Evolutionary conservation across 2,329 filamentous ascomycete species (phyloP), one percentile per base, ranked within the genome.

Genomic region (Ambrosiella xylebori): DNA sequence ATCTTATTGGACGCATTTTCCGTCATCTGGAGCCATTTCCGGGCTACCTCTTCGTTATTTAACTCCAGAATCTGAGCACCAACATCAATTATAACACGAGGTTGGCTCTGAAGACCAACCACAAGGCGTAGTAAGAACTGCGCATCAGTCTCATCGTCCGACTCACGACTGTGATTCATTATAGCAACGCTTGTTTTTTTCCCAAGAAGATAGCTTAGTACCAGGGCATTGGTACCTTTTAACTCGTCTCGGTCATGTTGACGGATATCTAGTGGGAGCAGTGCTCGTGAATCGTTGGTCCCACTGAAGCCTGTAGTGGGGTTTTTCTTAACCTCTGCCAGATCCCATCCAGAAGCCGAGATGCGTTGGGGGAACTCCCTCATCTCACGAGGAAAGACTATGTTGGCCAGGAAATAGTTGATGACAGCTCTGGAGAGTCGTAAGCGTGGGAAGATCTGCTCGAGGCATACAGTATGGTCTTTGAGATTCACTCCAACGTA

Each of bases 31-130:
- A 87, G 64, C 82, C 82, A 86, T 1, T 63, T 58, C 7, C 63
- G 61, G 0, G 80, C 78, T 2, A 86, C 71, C 2, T 75, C 67
- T 0, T 68, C 2, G 61, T 87, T 87, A 13, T 69, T 71, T 0
- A 82, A 67, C 37, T 88, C 84, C 0, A 89, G 66, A 4, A 89
- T 77, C 54, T 84, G 79, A 0, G 85, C 84, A 0, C 85, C 85
- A 0, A 85, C 83, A 62, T 89, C 84, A 0, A 89, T 71, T 0
- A 89, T 75, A 0, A 88, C 82, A 0, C 75, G 73, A 0, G 77
- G 70, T 0, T 68, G 65, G 0, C 70, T 68, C 0, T 70, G 49
- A 50, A 77, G 66, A 0, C 51, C 51, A 0, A 69, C 65, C 0
- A 84, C 69, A 3, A 72, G 65, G 0, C 66, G 38, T 0, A 88